These are phyloP conservation scores for Citrus glauca DNA, from an alignment of 345 rosid genomes.

Conservation along the genomic window DNA sequence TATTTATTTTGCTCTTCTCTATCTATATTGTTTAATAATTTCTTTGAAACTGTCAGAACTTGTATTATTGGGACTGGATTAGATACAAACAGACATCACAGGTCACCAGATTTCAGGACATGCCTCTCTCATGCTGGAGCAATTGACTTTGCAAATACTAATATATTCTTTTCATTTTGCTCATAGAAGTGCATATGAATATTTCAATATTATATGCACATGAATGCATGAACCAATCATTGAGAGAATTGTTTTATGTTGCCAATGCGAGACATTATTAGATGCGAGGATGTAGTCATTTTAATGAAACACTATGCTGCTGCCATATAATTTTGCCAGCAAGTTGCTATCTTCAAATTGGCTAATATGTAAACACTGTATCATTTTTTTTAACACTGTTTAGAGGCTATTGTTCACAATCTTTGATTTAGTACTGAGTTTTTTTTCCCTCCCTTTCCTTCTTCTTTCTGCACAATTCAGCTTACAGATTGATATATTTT, in stretches of 20 bases:
- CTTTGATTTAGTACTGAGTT: neutral
- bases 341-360: constrained; percentile 11
- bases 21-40: neutral
- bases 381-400: neutral
- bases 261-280: neutral
- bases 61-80: neutral
- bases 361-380: neutral
- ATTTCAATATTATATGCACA: neutral
- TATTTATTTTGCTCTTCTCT: neutral
- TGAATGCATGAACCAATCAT: neutral
- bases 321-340: constrained; percentile 11
- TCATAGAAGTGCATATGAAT: neutral
- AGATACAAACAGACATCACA: neutral
- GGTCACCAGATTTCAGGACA: neutral
- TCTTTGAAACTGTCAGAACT: neutral
- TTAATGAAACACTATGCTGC: neutral
- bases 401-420: neutral
- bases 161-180: neutral
- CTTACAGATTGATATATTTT: neutral
- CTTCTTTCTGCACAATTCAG: neutral
- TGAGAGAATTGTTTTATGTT: too few species aligned
- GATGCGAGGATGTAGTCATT: neutral
- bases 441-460: too few species aligned
- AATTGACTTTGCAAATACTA: neutral
- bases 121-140: neutral